phyloP scores from a whole-genome alignment of 2,329 filamentous ascomycete species.

The Aspergillus terreus region DNA sequence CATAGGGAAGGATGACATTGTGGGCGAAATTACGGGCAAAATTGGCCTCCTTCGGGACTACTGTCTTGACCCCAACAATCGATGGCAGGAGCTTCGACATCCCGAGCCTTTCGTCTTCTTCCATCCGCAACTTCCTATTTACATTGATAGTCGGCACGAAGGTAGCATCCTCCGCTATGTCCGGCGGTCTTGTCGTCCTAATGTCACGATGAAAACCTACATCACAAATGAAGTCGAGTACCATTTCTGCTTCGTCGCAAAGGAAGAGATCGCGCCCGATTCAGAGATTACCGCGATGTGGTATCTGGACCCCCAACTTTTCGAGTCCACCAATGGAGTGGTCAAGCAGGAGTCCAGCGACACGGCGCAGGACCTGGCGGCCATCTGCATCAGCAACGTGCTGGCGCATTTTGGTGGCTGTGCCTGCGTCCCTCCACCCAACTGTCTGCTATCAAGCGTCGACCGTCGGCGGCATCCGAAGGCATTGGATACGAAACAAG shows the following conservation, averaged over 20 bases:
- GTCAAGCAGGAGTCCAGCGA: constrained; percentile 41
- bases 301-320: constrained; percentile 43
- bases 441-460: constrained; percentile 40
- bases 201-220: constrained; percentile 82
- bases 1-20: constrained; percentile 52
- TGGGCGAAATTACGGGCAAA: constrained; percentile 73
- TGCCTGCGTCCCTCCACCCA: constrained; percentile 39
- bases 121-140: constrained; percentile 81
- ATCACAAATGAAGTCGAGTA: constrained; percentile 75
- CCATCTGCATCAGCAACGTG: constrained; percentile 46
- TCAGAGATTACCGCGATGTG: constrained; percentile 48
- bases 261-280: constrained; percentile 64
- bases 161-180: constrained; percentile 84
- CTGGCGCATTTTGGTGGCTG: constrained; percentile 49
- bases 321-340: constrained; percentile 35
- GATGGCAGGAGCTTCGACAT: constrained; percentile 62
- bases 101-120: constrained; percentile 75
- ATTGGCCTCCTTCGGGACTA: constrained; percentile 72
- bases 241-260: constrained; percentile 89
- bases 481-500: constrained; percentile 37
- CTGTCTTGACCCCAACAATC: constrained; percentile 61
- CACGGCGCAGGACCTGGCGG: constrained; percentile 37
- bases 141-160: constrained; percentile 86
- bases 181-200: constrained; percentile 87
- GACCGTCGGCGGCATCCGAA: constrained; percentile 41